Evolutionary conservation across 208 protist genomes (phyloP), one percentile per base, ranked within the genome.

Genomic region (Trichomonas vaginalis): DNA sequence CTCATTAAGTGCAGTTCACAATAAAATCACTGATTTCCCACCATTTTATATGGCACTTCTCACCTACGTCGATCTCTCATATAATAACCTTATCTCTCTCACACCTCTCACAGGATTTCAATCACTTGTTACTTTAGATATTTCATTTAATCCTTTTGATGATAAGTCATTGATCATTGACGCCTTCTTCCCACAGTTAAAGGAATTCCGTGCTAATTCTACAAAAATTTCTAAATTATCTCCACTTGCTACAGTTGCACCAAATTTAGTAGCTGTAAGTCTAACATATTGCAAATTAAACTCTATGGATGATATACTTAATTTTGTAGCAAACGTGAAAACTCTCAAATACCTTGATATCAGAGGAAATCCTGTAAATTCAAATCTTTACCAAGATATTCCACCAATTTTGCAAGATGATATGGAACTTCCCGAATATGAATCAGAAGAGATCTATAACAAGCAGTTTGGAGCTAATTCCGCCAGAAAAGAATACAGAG

Each of bases 221-320:
- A 45, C 86, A 92, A 92, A 92, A 48, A 92, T 92, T 92, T 92
- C 86, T 39, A 45, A 92, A n/a, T 23, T 45, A 51, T 92, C 86
- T 48, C 35, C 45, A 48, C 10, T 92, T 35, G 23, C 86, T 10
- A 51, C 40, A 39, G 27, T 92, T 92, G 86, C 86, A 12, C 86
- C 86, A 39, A 51, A 48, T 39, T 23, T 92, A n/a, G 86, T 92
- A n/a, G 21, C n/a, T 21, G n/a, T 92, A 49, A 48, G 40, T 40
- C 17, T 92, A n/a, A 45, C 35, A 17, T 92, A 39, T 56, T 92
- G 45, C 45, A 92, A 92, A 39, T n/a, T 92, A 27, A 39, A 42
- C 42, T 92, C 86, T 10, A 51, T 92, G 12, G 37, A 92, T 48
- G 46, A 92, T 21, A 39, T 92, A 12, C 40, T n/a, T 39, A 23